Base-by-base conservation (phyloP, 2,329 filamentous ascomycete genomes). In the Fusarium hostae region DNA sequence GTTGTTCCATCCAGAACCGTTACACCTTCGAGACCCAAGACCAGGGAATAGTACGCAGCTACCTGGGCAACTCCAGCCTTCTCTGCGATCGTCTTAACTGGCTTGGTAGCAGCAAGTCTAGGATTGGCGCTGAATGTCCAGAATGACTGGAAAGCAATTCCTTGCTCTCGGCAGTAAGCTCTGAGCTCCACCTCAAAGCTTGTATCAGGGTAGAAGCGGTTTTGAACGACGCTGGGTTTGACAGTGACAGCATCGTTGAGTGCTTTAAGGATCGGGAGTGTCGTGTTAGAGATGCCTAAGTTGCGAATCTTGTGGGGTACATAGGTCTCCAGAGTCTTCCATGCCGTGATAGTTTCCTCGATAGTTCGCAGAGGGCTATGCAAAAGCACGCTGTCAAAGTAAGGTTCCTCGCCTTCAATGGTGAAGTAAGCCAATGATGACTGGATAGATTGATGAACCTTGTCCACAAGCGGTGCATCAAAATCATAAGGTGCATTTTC, bases 281-380 rank as follows among this genome's bases (percentile, higher is more conserved):
- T 82, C n/a, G 88, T 87, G 79, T 96, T 96, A 59, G 92, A 94
- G 60, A 96, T 91, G 43, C 94, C 94, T 11, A 96, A 83, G 34
- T 88, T 85, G 43, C 89, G 89, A 69, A 95, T 89, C 45, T 76
- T 80, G 72, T 86, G 78, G 0, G 92, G 91, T 2, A 94, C 89
- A 75, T 91, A 94, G 6, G 85, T 82, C 76, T 92, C 88, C 18
- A 95, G 84, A 0, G 88, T 81, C 26, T 82, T 81, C 92, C 92
- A 95, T 13, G 89, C 92, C 61, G 87, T 83, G 32, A 91, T 75
- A 0, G 92, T 89, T 44, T 85, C 83, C 9, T 82, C 75, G 3
- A 83, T 72, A 12, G 78, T 80, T 26, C 80, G 74, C 54, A 86
- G 80, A 30, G 87, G 76, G 84, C 92, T 76, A 88, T 96, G 84